Base-by-base conservation (phyloP, 192 early-diverging fungal genomes). In the Coemansia sp. region DNA sequence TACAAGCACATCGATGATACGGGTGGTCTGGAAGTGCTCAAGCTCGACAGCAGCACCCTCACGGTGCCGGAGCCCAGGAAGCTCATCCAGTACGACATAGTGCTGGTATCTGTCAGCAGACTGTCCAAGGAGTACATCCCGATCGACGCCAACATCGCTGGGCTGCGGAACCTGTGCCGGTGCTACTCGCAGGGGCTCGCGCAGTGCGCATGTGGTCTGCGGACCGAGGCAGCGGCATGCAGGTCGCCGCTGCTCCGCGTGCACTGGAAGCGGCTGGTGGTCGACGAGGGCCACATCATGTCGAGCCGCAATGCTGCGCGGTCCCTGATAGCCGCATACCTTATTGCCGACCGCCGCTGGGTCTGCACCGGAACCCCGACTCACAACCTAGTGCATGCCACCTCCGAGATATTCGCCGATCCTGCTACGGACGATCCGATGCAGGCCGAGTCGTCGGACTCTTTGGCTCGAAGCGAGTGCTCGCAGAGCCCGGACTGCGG, bases 221-320 rank as follows among this genome's bases (percentile, higher is more conserved):
- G 61, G 23, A 56, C 6, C 28, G 72, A 60, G 22, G 57, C 33
- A 27, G 70, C 67, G 1, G 15, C 45, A 2, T 70, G 73, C 40
- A 65, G 83, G 15, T 91, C 90, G 2, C 90, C 92, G 22, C 68
- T 94, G 5, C 80, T 87, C 38, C 79, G 84, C 20, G 76, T 94
- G 2, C 85, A 85, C 19, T 94, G 90, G 89, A 85, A 90, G 55
- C 75, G 92, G 20, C 58, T 94, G 22, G 87, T 94, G 56, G 87
- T 93, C 11, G 92, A 94, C 57, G 92, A 94, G 57, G 92, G 92
- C 7, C 90, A 93, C 50, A 77, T 81, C 33, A 82, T 94, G 84
- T 82, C 84, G 4, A 55, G 75, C 15, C 79, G 69, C 70, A 58
- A 74, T 61, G 61, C 85, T 67, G 59, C 68, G 10, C 58, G 78